Evolutionary conservation across 257 asterid species (phyloP).

Genomic region (Nyctanthes arbortristis): DNA sequence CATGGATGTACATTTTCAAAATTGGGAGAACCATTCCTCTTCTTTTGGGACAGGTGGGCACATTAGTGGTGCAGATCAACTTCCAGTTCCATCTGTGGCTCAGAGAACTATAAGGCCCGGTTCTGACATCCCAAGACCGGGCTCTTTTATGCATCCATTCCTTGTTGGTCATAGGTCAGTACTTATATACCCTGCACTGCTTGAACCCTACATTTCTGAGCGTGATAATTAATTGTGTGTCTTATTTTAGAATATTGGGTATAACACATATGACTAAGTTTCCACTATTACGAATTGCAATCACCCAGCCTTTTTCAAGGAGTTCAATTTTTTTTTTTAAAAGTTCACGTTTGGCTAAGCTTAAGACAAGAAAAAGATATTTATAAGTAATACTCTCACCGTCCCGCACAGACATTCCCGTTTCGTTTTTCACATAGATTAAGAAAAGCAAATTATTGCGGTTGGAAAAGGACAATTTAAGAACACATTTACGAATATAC

Average conservation of each 20-base stretch:
- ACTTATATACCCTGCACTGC: slow-evolving; percentile 1
- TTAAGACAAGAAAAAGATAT: neutral
- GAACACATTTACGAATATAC: too few relatives aligned
- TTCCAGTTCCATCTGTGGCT: slow-evolving; percentile 47
- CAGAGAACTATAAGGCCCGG: slow-evolving; percentile 55
- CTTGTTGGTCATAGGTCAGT: slow-evolving; percentile 64
- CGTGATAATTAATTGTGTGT: neutral
- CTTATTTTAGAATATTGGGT: neutral
- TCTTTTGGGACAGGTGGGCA: slow-evolving; percentile 46
- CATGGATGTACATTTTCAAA: slow-evolving; percentile 52
- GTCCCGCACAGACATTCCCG: too few relatives aligned
- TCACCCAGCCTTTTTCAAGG: neutral
- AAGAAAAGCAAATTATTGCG: too few relatives aligned
- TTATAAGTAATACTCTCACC: neutral
- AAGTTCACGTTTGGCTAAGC: neutral
- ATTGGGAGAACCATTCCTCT: slow-evolving; percentile 66
- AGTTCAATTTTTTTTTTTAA: neutral
- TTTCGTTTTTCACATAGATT: too few relatives aligned
- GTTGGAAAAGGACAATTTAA: too few relatives aligned
- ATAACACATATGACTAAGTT: neutral
- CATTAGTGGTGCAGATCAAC: slow-evolving; percentile 48
- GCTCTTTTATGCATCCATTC: slow-evolving; percentile 47
- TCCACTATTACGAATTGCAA: neutral
- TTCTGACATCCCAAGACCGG: slow-evolving; percentile 60
- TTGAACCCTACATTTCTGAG: neutral